phyloP scores from a whole-genome alignment of 73 alveolate species.

The Paramecium primaurelia region DNA sequence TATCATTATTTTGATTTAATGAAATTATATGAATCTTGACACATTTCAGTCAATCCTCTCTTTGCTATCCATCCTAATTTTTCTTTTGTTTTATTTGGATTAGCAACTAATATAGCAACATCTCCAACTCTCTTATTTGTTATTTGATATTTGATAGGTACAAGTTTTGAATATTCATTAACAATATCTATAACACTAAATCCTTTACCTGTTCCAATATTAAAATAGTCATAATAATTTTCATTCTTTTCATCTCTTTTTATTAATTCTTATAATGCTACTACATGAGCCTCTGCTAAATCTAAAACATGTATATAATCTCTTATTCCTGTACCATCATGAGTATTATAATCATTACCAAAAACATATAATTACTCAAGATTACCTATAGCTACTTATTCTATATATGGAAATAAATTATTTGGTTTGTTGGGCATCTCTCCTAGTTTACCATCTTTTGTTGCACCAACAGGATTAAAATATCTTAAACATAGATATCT shows the following conservation, averaged over 20 bases:
- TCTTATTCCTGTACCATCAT: conserved; percentile 95
- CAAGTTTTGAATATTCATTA: conserved; percentile 82
- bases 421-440: conserved; percentile 92
- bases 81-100: conserved; percentile 81
- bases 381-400: conserved; percentile 89
- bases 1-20: conserved; percentile 35
- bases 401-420: conserved; percentile 92
- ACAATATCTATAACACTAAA: conserved; percentile 88
- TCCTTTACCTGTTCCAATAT: conserved; percentile 98
- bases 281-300: conserved; percentile 93
- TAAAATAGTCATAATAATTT: conserved; percentile 73
- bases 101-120: conserved; percentile 77
- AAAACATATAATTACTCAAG: conserved; percentile 77
- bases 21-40: conserved; percentile 90
- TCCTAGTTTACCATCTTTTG: conserved; percentile 91
- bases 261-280: conserved; percentile 75
- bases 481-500: conserved; percentile 73
- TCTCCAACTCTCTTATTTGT: conserved; percentile 96
- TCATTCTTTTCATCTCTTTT: conserved; percentile 55
- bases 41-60: conserved; percentile 83
- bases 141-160: conserved; percentile 71
- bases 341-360: conserved; percentile 95
- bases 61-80: conserved; percentile 92
- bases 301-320: conserved; percentile 98
- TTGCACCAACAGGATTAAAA: conserved; percentile 99